Percentiles rank a stretch among this genome's conserved stretches.
phyloP scores from a whole-genome alignment of 2,329 filamentous ascomycete species.

The Amesomyces nigricolor region DNA sequence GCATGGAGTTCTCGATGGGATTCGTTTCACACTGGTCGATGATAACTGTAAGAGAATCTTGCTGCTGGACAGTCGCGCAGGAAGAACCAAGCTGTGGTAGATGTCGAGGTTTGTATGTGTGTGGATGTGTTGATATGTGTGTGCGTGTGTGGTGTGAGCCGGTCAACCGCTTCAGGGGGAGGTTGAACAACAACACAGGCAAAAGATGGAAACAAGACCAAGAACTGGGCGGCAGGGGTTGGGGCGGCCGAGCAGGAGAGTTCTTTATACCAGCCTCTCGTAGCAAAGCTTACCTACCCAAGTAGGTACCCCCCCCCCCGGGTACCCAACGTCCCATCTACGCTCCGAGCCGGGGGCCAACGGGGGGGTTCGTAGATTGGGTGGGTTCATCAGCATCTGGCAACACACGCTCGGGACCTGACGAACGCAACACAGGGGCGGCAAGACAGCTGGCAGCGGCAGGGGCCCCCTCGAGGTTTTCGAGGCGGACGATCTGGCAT shows the following conservation, averaged over 20 bases:
- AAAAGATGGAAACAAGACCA: constrained; percentile 1
- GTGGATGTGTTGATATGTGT: not conserved
- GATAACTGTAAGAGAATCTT: not conserved
- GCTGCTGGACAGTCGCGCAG: not conserved
- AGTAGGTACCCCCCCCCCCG: not conserved
- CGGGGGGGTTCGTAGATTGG: constrained; percentile 4
- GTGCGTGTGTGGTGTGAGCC: not conserved
- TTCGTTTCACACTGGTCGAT: not conserved
- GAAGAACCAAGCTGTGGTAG: too few species aligned
- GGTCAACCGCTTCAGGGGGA: not conserved
- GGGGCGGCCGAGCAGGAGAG: not conserved
- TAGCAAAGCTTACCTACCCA: not conserved
- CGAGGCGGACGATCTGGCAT: not conserved
- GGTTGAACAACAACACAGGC: not conserved
- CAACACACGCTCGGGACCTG: constrained; percentile 3
- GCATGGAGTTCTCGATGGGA: not conserved
- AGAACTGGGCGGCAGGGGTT: not conserved
- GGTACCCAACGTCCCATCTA: not conserved
- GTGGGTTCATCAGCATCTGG: constrained; percentile 17
- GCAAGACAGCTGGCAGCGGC: not conserved
- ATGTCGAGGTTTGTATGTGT: not conserved
- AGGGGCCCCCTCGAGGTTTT: not conserved
- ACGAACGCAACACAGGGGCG: not conserved
- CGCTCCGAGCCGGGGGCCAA: not conserved
- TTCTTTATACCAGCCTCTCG: constrained; percentile 16